Evolutionary conservation across 306 rosid species (phyloP), one percentile per base, ranked within the genome.

Genomic region (Prunus campanulata): DNA sequence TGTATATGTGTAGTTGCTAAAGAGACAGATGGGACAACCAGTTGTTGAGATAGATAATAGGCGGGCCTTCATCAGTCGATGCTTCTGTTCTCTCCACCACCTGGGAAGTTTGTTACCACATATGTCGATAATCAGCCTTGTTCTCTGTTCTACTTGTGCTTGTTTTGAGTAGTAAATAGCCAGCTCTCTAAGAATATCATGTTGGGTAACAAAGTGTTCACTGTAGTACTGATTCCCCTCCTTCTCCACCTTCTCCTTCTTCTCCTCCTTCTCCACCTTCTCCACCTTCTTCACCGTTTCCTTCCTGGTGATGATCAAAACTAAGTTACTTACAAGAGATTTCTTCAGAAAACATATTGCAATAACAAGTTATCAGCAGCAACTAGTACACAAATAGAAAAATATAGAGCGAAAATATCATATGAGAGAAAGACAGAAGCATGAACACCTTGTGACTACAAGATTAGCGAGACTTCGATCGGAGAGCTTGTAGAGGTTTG

Each of bases 101-200:
- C 66, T 3, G 6, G 93, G 92, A 76, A 80, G 74, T 68, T 82
- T 71, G 51, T 89, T 80, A 72, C 74, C 83, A 52, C 5, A 84
- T 18, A 82, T 22, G 67, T 93, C 79, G 4, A 93, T 22, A 76
- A 83, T 71, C 60, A 88, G 72, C 74, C 89, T 88, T 32, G 77
- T 80, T 78, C 89, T 85, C 54, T 75, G 68, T 68, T 76, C 68
- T 35, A 74, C 44, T 3, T 85, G 66, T n/a, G 76, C 86, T 14
- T 78, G 65, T 52, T 46, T 80, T 24, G 70, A 75, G 68, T 84
- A 79, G 25, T 44, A 81, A 13, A 88, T 84, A 18, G 92, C 91
- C 73, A 93, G 80, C 54, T 93, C 93, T 16, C 90, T 85, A 74
- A 93, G 93, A 82, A 90, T 85, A 73, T 83, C 86, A 62, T 84